Evolutionary conservation across 202 grass and related monocot species (phyloP), one percentile per base, ranked within the genome.

Genomic region (Schoenoplectus tabernaemontani): DNA sequence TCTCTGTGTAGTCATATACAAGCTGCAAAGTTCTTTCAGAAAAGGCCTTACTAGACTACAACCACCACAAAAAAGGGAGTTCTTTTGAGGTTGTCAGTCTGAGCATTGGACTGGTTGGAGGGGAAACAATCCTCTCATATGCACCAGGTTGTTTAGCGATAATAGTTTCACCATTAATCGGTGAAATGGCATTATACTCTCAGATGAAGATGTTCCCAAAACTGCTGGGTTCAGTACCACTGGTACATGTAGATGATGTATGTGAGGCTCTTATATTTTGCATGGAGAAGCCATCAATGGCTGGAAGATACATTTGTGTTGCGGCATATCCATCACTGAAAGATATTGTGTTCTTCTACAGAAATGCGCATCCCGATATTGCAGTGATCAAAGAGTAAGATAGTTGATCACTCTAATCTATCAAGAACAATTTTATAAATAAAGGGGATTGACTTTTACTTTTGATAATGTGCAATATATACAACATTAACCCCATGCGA

Each of bases 181-280:
- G 79, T 10, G 9, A 44, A 20, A 53, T 50, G 47, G 0, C 4
- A 6, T 13, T 0, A 10, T 82, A 64, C 28, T 2, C 1, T 0
- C 26, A 86, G 15, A 60, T 64, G 1, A 82, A 86, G 48, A 30
- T 84, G 2, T 9, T 91, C 5, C 92, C 89, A 36, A 59, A 33
- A 24, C 11, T 95, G 47, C 12, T 91, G 33, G 92, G 87, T 1
- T 95, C 87, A 2, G 12, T 95, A 70, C 64, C 87, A 20, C 39
- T 91, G 58, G 85, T 88, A 36, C 89, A 91, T 82, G 71, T 91
- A 9, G 89, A 91, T 12, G 92, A 95, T 41, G 87, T 84, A n/a
- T 89, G 89, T 7, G 57, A 91, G 13, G 87, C 89, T 36, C 89
- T 82, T 60, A 47, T 86, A 3, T 95, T 91, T 79, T 91, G 83